Base-by-base conservation (phyloP, 2,329 filamentous ascomycete genomes). In the Aureobasidium sp. region DNA sequence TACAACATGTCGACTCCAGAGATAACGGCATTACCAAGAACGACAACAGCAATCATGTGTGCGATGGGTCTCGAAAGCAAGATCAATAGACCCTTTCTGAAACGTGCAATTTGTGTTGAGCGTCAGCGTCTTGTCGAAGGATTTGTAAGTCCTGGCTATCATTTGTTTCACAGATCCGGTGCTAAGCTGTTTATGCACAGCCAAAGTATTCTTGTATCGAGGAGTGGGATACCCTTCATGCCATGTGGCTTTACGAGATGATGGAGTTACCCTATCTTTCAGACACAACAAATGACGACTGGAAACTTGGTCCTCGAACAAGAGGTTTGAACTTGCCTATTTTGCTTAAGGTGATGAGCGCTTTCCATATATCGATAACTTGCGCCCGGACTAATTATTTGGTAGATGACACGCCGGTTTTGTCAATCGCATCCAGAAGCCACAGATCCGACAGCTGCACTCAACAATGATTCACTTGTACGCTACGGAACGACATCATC, bases 191-290 rank as follows among this genome's bases (percentile, higher is more conserved):
- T 3, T n/a, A 12, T 15, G 11, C 3, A 20, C 8, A 56, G 52
- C 52, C 52, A 12, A 56, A 56, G 7, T 22, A 9, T 17, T 27
- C 52, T 12, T 56, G 52, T 22, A 31, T 56, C 9, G 52, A 56
- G 6, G 52, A 56, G 42, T 42, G 52, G 52, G 52, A 56, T 15
- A 7, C n/a, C 12, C 7, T 56, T 5, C 52, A 42, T 44, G 36
- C 52, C 1, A 56, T 56, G 52, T 56, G 52, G 52, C 36, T 56
- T 2, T 56, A 56, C 5, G 52, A 56, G 14, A 41, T 56, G 52
- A 56, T 56, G 37, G 52, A 56, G 3, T 9, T 56, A 2, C 27
- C 52, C 6, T 31, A 25, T 14, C 1, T 1, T n/a, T 3, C 3
- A 25, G 12, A 52, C 17, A 25, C 2, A 12, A 8, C 9, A 3